A percentile compares a stretch with the other conserved stretches of the same genome.
These are phyloP conservation scores for Aspergillus sclerotioniger DNA, from an alignment of 495 filamentous ascomycete species.

Conservation along the genomic window DNA sequence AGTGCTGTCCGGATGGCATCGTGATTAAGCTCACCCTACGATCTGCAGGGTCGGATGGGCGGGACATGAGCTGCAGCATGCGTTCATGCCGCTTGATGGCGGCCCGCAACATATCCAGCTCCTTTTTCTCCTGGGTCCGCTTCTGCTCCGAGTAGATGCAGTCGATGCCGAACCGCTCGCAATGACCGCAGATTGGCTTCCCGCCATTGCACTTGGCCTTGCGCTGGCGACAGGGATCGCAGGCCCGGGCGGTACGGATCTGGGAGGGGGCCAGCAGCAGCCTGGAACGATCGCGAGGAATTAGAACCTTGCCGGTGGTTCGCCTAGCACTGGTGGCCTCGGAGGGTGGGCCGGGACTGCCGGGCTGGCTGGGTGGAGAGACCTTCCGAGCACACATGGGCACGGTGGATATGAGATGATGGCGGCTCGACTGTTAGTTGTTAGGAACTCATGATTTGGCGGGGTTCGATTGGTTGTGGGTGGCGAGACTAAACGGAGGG, in stretches of 20 bases:
- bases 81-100: constrained; percentile 2
- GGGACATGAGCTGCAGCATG: neutral
- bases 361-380: neutral
- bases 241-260: neutral
- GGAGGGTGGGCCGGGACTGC: neutral
- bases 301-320: neutral
- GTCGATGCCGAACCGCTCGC: neutral
- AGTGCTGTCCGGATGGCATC: neutral
- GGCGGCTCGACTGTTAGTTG: no score
- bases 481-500: no score
- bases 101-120: neutral
- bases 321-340: neutral
- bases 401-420: neutral
- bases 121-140: neutral
- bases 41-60: neutral
- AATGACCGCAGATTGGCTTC: neutral
- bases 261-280: neutral
- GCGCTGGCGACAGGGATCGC: constrained; percentile 3
- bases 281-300: constrained; percentile 1
- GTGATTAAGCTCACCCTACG: neutral
- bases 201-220: constrained; percentile 6
- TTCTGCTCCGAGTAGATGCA: constrained; percentile 3
- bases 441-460: neutral
- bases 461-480: no score
- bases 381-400: neutral